Percentiles rank a stretch among this genome's conserved stretches.
Evolutionary conservation across 495 filamentous ascomycete genomes (phyloP).

Genomic region (Aspergillus saccharolyticus): DNA sequence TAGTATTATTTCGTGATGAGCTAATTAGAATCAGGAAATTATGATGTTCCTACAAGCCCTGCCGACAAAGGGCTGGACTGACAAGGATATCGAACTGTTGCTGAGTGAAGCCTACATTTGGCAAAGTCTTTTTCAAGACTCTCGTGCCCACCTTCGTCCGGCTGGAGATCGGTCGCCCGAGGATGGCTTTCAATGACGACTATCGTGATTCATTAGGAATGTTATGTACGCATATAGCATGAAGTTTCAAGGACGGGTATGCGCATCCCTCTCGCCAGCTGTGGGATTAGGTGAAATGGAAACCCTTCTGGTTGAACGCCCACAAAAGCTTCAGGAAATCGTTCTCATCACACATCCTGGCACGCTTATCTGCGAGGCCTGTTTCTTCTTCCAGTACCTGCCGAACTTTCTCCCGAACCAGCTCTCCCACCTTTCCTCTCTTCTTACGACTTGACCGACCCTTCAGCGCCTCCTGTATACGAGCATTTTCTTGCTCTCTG

Average conservation of each 20-base stretch:
- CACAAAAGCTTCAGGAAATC: slow-evolving; percentile 76
- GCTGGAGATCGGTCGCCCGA: slow-evolving; percentile 38
- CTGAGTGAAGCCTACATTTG: slow-evolving; percentile 95
- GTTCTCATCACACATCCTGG: slow-evolving; percentile 81
- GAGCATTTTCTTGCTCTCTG: slow-evolving; percentile 55
- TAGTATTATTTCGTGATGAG: neutral
- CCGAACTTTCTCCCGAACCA: slow-evolving; percentile 77
- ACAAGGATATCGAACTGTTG: slow-evolving; percentile 94
- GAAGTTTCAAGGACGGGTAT: neutral
- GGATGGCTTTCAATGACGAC: slow-evolving; percentile 39
- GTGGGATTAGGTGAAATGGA: slow-evolving; percentile 73
- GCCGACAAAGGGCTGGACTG: slow-evolving; percentile 92
- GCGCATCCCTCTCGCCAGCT: slow-evolving; percentile 6
- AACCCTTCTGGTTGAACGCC: slow-evolving; percentile 83
- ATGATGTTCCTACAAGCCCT: slow-evolving; percentile 99
- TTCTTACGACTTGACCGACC: slow-evolving; percentile 54
- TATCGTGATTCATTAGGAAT: slow-evolving; percentile 34
- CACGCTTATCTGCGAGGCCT: slow-evolving; percentile 69
- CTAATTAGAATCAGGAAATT: slow-evolving; percentile 59
- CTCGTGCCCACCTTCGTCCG: slow-evolving; percentile 71
- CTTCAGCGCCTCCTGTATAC: slow-evolving; percentile 36
- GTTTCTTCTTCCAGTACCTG: slow-evolving; percentile 75
- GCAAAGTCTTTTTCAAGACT: slow-evolving; percentile 88
- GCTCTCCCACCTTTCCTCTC: slow-evolving; percentile 68
- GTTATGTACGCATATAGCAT: slow-evolving; percentile 1